Percentiles rank a stretch among this genome's conserved stretches.
Evolutionary conservation across 1,284 basidiomycete species (phyloP).

Genomic region (Afroboletus lepidellus): DNA sequence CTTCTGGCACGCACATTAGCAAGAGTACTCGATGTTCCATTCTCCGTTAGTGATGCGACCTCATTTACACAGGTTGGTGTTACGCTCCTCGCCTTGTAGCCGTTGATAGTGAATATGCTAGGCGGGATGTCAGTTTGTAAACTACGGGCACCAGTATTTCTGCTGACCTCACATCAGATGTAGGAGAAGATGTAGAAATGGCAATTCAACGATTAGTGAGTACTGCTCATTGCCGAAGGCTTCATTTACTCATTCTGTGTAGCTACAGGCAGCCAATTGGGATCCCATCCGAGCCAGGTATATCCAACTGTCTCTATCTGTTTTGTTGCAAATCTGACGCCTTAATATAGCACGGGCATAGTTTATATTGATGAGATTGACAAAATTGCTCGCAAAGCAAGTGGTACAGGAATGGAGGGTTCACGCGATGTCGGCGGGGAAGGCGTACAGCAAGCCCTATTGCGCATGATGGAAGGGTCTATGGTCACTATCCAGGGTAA

Average conservation of each 20-base stretch:
- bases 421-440: slow-evolving; percentile 93
- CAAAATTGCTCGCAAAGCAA: slow-evolving; percentile 79
- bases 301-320: neutral
- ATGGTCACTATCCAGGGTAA: slow-evolving; percentile 80
- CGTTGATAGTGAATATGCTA: slow-evolving; percentile 30
- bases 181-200: slow-evolving; percentile 93
- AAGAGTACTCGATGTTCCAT: slow-evolving; percentile 85
- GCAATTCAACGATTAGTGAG: slow-evolving; percentile 78
- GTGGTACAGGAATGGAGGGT: slow-evolving; percentile 62
- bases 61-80: slow-evolving; percentile 70
- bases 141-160: slow-evolving; percentile 2
- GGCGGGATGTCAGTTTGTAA: slow-evolving; percentile 70
- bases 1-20: slow-evolving; percentile 84
- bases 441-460: slow-evolving; percentile 91
- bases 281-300: slow-evolving; percentile 81
- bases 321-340: slow-evolving; percentile 5
- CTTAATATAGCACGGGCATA: slow-evolving; percentile 70
- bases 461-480: slow-evolving; percentile 93
- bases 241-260: neutral
- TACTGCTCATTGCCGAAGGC: slow-evolving; percentile 3
- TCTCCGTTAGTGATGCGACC: slow-evolving; percentile 86
- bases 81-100: slow-evolving; percentile 5
- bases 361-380: slow-evolving; percentile 97
- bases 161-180: slow-evolving; percentile 55
- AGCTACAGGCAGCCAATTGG: slow-evolving; percentile 85